Base-by-base conservation (phyloP, 768 basidiomycete genomes). In the Boletus vinaceobasis region DNA sequence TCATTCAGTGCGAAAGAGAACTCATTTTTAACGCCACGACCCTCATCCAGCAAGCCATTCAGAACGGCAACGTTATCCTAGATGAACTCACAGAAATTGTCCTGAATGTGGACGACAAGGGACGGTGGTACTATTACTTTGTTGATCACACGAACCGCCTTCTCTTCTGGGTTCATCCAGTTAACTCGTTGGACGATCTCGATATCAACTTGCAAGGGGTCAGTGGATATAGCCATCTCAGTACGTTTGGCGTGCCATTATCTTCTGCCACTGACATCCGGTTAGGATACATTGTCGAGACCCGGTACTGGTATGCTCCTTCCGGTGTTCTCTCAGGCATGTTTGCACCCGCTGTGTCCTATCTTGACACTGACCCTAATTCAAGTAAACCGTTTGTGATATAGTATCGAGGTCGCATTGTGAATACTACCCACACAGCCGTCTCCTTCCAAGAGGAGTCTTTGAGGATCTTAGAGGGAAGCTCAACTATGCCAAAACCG, bases 121-220 rank as follows among this genome's bases (percentile, higher is more conserved):
- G 7, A 7, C 1, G 1, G 21, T 64, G 62, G 43, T 14, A 19
- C n/a, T 64, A 62, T 44, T 57, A 62, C 35, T 62, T 62, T 36
- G 61, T 56, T 17, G 62, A 62, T 48, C 62, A 62, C 33, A 40
- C 17, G 7, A 9, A 59, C 21, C 57, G 35, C 27, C 61, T 62
- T 37, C 50, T 63, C 13, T 64, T 64, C 23, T 62, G 61, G 61
- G 19, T 62, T 15, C 43, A 60, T 3, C 6, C 14, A 3, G 31
- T 63, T 0, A 7, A 4, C 9, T n/a, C 33, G 4, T 36, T 17
- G 48, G 36, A 31, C 14, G 11, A 21, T 0, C 48, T 62, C 3
- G 19, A 7, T 23, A 49, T 27, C 15, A 31, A 51, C 5, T 17
- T 62, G 43, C 61, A 46, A 32, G 62, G 52, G 23, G 17, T 56